Percentiles rank a stretch among this genome's conserved stretches.
phyloP scores from a whole-genome alignment of 805 yeast species.

The Metschnikowia koreensis region DNA sequence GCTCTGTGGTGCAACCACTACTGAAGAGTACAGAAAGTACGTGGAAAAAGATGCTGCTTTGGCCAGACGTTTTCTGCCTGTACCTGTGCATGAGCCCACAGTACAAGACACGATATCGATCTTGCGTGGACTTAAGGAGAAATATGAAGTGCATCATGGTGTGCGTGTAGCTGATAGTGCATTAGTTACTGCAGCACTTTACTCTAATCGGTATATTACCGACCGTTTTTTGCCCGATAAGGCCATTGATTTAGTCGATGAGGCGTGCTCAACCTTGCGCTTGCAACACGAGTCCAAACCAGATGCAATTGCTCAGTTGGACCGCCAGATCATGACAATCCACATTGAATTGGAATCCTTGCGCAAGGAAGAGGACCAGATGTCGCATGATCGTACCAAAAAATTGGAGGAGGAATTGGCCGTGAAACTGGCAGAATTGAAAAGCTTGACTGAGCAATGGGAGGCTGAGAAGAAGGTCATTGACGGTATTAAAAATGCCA shows the following conservation, averaged over 20 bases:
- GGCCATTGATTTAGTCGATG: conserved; percentile 95
- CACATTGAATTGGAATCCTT: conserved; percentile 93
- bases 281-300: conserved; percentile 97
- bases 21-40: conserved; percentile 88
- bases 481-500: conserved; percentile 74
- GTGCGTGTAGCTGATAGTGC: conserved; percentile 92
- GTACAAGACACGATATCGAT: conserved; percentile 91
- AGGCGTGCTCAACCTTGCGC: conserved; percentile 92
- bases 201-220: conserved; percentile 85
- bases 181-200: conserved; percentile 86
- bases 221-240: conserved; percentile 93
- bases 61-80: conserved; percentile 91
- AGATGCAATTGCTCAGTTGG: conserved; percentile 85
- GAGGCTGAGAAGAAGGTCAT: conserved; percentile 75
- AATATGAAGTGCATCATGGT: conserved; percentile 97
- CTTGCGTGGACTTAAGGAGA: conserved; percentile 87
- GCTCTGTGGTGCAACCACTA: conserved; percentile 94
- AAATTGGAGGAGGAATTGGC: conserved; percentile 68
- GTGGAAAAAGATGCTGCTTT: conserved; percentile 96
- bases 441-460: conserved; percentile 80
- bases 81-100: conserved; percentile 79
- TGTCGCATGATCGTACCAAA: conserved; percentile 76
- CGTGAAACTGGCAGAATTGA: conserved; percentile 60
- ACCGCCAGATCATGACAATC: conserved; percentile 86
- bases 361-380: conserved; percentile 85